These are phyloP conservation scores for Kuraishia borneana DNA, from an alignment of 805 yeast species.

Conservation along the genomic window DNA sequence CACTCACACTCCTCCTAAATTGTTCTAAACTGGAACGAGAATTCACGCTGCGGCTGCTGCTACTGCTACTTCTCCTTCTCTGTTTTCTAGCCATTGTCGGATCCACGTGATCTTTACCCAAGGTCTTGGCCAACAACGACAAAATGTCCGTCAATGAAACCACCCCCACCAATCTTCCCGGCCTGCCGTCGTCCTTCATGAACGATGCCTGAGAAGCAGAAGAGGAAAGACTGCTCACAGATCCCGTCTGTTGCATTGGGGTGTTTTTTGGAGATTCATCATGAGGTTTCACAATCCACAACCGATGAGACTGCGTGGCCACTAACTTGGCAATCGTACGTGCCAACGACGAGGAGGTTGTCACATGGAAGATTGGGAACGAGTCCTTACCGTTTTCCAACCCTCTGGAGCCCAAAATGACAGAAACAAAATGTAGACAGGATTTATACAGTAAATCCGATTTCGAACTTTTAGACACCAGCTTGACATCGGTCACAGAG, in stretches of 20 bases:
- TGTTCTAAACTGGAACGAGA: conserved; percentile 26
- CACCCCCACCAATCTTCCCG: conserved; percentile 84
- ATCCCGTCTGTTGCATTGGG: neutral
- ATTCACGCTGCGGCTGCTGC: conserved; percentile 22
- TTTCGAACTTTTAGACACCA: conserved; percentile 79
- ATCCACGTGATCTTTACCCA: conserved; percentile 61
- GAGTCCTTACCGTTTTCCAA: conserved; percentile 92
- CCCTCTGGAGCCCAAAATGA: conserved; percentile 80
- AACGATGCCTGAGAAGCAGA: conserved; percentile 4
- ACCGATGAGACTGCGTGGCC: conserved; percentile 87
- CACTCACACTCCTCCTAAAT: conserved; percentile 30
- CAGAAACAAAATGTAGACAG: conserved; percentile 79
- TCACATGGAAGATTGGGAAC: conserved; percentile 92
- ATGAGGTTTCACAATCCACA: conserved; percentile 68
- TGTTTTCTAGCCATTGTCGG: conserved; percentile 84
- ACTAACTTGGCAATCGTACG: conserved; percentile 90
- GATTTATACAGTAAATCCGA: conserved; percentile 72
- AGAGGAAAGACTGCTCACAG: neutral
- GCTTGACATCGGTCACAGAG: conserved; percentile 86
- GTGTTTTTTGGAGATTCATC: neutral
- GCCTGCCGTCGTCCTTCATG: conserved; percentile 28
- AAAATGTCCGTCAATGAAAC: conserved; percentile 85
- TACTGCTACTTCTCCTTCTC: conserved; percentile 53
- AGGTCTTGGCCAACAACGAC: conserved; percentile 64
- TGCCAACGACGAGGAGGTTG: conserved; percentile 66